phyloP scores from a whole-genome alignment of 2,329 filamentous ascomycete species.

The Setomelanomma holmii region DNA sequence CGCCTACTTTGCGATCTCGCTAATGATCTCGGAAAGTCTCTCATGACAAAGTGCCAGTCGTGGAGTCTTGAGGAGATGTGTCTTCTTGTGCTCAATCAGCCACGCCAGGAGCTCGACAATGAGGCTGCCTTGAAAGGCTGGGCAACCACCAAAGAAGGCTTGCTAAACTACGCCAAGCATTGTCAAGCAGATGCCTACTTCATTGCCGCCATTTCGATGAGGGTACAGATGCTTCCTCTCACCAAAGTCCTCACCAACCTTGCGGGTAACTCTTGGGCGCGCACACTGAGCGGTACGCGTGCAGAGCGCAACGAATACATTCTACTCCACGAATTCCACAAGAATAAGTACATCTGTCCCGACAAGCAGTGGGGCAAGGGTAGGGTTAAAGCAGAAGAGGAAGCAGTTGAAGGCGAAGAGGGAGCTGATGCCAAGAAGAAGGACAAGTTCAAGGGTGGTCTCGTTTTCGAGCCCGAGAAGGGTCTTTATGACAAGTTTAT shows the following conservation, averaged over 20 bases:
- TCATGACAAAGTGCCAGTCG: conserved; percentile 96
- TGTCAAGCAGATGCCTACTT: conserved; percentile 96
- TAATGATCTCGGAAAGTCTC: conserved; percentile 95
- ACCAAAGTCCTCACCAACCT: conserved; percentile 96
- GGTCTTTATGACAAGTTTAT: conserved; percentile 98
- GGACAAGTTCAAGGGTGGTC: conserved; percentile 98
- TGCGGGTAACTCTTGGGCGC: conserved; percentile 97
- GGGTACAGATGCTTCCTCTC: conserved; percentile 88
- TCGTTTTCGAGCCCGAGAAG: conserved; percentile 97
- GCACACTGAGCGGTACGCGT: conserved; percentile 92
- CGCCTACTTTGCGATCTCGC: conserved; percentile 91
- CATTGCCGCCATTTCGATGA: conserved; percentile 86
- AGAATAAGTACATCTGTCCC: conserved; percentile 96
- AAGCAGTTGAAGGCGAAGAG: conserved; percentile 72
- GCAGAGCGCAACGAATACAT: conserved; percentile 99
- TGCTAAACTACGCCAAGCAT: conserved; percentile 93
- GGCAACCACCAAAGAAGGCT: conserved; percentile 80
- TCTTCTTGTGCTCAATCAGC: conserved; percentile 80
- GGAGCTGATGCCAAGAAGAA: conserved; percentile 86
- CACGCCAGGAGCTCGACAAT: conserved; percentile 84
- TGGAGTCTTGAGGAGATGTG: conserved; percentile 99
- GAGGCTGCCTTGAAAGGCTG: conserved; percentile 86
- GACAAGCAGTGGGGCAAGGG: conserved; percentile 88
- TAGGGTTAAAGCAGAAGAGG: conserved; percentile 75
- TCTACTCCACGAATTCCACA: conserved; percentile 93